These are phyloP conservation scores for Firmiana major DNA, from an alignment of 345 rosid species.

Conservation along the genomic window DNA sequence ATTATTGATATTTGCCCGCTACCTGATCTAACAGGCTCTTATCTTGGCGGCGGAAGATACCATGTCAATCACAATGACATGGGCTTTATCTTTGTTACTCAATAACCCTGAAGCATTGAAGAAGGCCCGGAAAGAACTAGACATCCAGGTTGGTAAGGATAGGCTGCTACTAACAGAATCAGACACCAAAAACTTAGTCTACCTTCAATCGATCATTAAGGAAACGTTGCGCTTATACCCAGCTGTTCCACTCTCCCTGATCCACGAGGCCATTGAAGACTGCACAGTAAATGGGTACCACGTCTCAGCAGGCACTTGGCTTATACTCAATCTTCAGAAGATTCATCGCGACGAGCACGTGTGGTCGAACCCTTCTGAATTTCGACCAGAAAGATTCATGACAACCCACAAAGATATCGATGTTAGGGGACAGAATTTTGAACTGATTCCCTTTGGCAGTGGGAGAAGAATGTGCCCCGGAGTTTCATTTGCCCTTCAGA, in stretches of 20 bases:
- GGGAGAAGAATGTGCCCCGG: too few relatives aligned
- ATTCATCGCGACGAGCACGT: too few relatives aligned
- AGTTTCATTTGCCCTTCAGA: too few relatives aligned
- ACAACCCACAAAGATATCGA: too few relatives aligned
- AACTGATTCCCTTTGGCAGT: too few relatives aligned
- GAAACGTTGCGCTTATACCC: slow-evolving; percentile 24
- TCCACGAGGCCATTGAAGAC: too few relatives aligned
- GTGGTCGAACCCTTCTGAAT: too few relatives aligned
- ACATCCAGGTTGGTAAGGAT: slow-evolving; percentile 19
- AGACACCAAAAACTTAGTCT: slow-evolving; percentile 17
- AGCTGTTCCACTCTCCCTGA: background rate
- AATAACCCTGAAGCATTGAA: slow-evolving; percentile 18
- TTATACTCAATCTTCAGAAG: too few relatives aligned
- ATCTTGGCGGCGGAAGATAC: slow-evolving; percentile 30
- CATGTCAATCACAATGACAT: slow-evolving; percentile 25
- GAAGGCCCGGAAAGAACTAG: slow-evolving; percentile 25
- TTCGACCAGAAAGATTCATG: too few relatives aligned
- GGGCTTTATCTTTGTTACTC: slow-evolving; percentile 28
- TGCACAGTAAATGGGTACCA: too few relatives aligned
- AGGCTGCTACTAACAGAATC: slow-evolving; percentile 16
- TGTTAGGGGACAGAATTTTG: too few relatives aligned
- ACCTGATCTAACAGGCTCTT: slow-evolving; percentile 27
- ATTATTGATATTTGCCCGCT: background rate
- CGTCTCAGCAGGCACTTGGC: too few relatives aligned
- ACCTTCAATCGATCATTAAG: slow-evolving; percentile 14